Evolutionary conservation across 805 yeast species (phyloP).

Genomic region (Millerozyma miso): DNA sequence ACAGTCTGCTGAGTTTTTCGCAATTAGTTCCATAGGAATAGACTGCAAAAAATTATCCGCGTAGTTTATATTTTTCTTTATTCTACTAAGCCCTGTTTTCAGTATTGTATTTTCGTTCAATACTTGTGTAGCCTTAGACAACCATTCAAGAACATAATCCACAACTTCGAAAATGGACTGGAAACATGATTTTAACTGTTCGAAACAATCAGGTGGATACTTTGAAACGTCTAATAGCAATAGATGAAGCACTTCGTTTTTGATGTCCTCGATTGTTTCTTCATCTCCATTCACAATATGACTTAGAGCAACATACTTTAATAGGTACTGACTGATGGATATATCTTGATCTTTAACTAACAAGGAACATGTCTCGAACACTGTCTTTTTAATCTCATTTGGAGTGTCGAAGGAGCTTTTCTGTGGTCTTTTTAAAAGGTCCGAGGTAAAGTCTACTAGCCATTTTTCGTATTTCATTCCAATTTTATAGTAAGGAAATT

Average conservation of each 20-base stretch:
- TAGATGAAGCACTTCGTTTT: slow-evolving; percentile 57
- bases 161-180: slow-evolving; percentile 72
- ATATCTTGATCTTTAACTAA: slow-evolving; percentile 68
- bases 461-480: slow-evolving; percentile 61
- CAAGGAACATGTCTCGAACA: slow-evolving; percentile 60
- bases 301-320: slow-evolving; percentile 73
- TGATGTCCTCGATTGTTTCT: slow-evolving; percentile 41
- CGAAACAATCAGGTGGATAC: slow-evolving; percentile 49
- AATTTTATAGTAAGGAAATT: slow-evolving; percentile 62
- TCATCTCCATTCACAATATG: slow-evolving; percentile 48
- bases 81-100: slow-evolving; percentile 13
- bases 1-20: slow-evolving; percentile 75
- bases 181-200: slow-evolving; percentile 59
- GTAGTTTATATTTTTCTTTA: slow-evolving; percentile 23
- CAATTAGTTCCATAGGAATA: slow-evolving; percentile 68
- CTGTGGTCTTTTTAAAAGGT: slow-evolving; percentile 49
- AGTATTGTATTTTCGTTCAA: slow-evolving; percentile 19
- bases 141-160: slow-evolving; percentile 84
- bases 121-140: slow-evolving; percentile 33
- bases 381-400: slow-evolving; percentile 19
- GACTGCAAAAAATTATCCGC: slow-evolving; percentile 47
- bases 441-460: slow-evolving; percentile 67
- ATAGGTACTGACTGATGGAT: slow-evolving; percentile 60
- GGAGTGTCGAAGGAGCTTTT: slow-evolving; percentile 7
- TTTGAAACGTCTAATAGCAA: slow-evolving; percentile 44